Conservation (phyloP, 768 basidiomycete species). For the Podaxis mareebaensis region DNA sequence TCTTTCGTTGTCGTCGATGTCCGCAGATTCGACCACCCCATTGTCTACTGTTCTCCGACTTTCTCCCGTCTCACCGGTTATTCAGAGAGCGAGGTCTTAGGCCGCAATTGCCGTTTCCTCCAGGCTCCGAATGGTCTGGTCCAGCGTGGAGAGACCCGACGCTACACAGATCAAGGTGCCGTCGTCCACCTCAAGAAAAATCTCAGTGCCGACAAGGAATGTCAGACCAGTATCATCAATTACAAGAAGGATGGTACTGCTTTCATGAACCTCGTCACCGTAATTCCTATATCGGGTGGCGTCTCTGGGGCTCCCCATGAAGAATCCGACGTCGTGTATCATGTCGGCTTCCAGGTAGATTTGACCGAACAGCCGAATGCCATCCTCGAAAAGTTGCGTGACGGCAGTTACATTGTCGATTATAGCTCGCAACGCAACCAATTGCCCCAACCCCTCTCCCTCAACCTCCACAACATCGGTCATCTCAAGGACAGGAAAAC, state of each 20-base stretch:
- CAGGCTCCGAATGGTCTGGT: slow-evolving; percentile 69
- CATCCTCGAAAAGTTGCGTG: slow-evolving; percentile 75
- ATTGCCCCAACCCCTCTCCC: slow-evolving; percentile 10
- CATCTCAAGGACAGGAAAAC: slow-evolving; percentile 31
- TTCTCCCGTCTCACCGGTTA: slow-evolving; percentile 84
- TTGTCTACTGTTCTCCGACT: slow-evolving; percentile 87
- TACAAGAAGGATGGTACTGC: slow-evolving; percentile 82
- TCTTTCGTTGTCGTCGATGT: slow-evolving; percentile 92
- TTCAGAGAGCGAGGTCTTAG: slow-evolving; percentile 71
- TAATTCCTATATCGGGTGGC: slow-evolving; percentile 83
- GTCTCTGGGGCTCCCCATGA: slow-evolving; percentile 47
- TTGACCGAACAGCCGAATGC: slow-evolving; percentile 83
- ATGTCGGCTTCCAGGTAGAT: slow-evolving; percentile 96
- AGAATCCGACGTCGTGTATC: slow-evolving; percentile 74
- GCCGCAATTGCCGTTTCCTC: slow-evolving; percentile 89
- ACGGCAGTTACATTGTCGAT: slow-evolving; percentile 77
- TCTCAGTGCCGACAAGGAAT: slow-evolving; percentile 77
- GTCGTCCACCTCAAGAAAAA: slow-evolving; percentile 62
- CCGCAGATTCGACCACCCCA: slow-evolving; percentile 76
- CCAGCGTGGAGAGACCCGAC: slow-evolving; percentile 39
- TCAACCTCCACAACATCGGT: slow-evolving; percentile 4
- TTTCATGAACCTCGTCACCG: slow-evolving; percentile 90
- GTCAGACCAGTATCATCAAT: slow-evolving; percentile 85
- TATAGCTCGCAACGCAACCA: slow-evolving; percentile 33
- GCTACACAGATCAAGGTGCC: slow-evolving; percentile 66